Base-by-base conservation (phyloP, 2,329 filamentous ascomycete genomes). In the Claviceps paspali region DNA sequence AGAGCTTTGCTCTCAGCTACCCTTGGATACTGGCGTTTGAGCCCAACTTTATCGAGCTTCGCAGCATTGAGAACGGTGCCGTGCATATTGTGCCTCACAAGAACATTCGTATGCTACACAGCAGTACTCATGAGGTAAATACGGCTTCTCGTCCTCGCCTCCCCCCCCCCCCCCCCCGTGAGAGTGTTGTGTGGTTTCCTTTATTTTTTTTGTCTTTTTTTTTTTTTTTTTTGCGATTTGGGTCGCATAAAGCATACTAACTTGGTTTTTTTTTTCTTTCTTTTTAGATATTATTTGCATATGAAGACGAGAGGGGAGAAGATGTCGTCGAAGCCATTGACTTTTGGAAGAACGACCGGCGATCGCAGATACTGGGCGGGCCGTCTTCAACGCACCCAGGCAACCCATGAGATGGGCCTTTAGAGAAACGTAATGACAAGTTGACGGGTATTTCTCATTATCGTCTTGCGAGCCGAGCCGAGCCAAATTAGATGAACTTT, bases 11-110 rank as follows among this genome's bases (percentile, higher is more conserved):
- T 1, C 77, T 96, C 38, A 94, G 86, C 47, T 92, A 92, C 52
- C 91, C 91, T 33, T 98, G 92, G 70, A 95, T 98, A 45, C 65
- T 98, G 50, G 91, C 88, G 1, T 98, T 98, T 56, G 91, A 98
- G 62, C 78, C 86, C 27, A 94, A 91, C 53, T 98, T 98, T 53
- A 92, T 98, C 49, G 91, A 98, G 63, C 82, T 98, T 49, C 73
- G 91, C 46, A 84, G 94, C 54, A 88, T 95, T 56, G 91, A 98
- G 59, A 94, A 80, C 36, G 85, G 86, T 45, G 83, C 85, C 42
- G 86, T 96, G 45, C 87, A 95, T 56, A 94, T 98, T 50, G 82
- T 96, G 55, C 92, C 87, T 40, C 86, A 87, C 52, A 92, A 85
- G 70, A 95, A 93, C 53, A 92, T 95, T 51, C 77, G 91, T 52